Percentiles rank a stretch among this genome's conserved stretches.
These are phyloP conservation scores for Sphenostylis stenocarpa DNA, from an alignment of 306 rosid species.

Conservation along the genomic window DNA sequence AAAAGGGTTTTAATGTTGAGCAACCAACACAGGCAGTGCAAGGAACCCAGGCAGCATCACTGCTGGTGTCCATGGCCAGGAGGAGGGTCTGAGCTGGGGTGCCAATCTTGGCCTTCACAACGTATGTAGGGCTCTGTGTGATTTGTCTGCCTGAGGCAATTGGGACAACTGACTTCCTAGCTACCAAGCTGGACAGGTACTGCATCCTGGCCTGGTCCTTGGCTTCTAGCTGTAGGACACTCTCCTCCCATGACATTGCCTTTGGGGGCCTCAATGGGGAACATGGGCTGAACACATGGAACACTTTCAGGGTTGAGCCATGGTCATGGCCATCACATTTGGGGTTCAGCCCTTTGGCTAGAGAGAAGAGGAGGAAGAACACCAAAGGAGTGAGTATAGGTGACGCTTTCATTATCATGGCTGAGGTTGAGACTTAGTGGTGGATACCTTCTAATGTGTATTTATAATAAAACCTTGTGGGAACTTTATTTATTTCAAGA, in stretches of 20 bases:
- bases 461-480: constrained; percentile 31
- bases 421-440: background rate
- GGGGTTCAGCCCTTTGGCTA: constrained; percentile 43
- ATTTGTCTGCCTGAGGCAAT: constrained; percentile 85
- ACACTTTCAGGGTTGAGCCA: constrained; percentile 66
- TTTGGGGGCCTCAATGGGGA: constrained; percentile 68
- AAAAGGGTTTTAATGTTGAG: constrained; percentile 39
- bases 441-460: constrained; percentile 14
- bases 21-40: constrained; percentile 82
- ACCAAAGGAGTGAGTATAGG: background rate
- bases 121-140: constrained; percentile 74
- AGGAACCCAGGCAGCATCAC: constrained; percentile 89
- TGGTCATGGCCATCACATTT: constrained; percentile 45
- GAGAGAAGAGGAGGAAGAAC: constrained; percentile 32
- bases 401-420: constrained; percentile 46
- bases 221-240: constrained; percentile 54
- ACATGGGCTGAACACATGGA: constrained; percentile 69
- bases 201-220: constrained; percentile 67
- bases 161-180: constrained; percentile 61
- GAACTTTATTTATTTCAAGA: background rate
- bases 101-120: constrained; percentile 69
- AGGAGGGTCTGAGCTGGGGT: constrained; percentile 83
- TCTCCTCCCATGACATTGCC: constrained; percentile 75
- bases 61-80: constrained; percentile 84
- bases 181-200: constrained; percentile 57